Evolutionary conservation across 495 filamentous ascomycete genomes (phyloP).

Genomic region (Aspergillus affinis): DNA sequence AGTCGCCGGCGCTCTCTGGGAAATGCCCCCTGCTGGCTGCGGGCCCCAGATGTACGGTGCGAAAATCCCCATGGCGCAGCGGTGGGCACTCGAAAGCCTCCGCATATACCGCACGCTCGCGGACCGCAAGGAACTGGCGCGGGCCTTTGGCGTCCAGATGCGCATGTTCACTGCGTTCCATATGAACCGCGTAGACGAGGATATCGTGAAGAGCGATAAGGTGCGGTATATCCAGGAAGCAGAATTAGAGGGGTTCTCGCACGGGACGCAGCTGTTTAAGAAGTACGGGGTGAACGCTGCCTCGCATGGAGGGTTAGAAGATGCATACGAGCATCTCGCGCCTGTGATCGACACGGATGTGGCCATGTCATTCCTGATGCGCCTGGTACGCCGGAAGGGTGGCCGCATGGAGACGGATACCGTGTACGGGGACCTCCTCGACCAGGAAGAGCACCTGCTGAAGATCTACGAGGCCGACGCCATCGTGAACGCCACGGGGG

Average conservation of each 20-base stretch:
- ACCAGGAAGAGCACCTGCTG: conserved; percentile 38
- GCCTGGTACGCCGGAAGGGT: conserved; percentile 46
- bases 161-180: conserved; percentile 42
- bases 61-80: conserved; percentile 38
- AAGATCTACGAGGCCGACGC: conserved; percentile 39
- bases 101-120: conserved; percentile 39
- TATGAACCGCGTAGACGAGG: conserved; percentile 31
- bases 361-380: conserved; percentile 45
- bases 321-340: conserved; percentile 48
- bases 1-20: conserved; percentile 52
- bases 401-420: conserved; percentile 39
- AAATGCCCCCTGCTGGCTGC: conserved; percentile 49
- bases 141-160: conserved; percentile 43
- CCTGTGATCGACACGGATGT: conserved; percentile 54
- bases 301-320: conserved; percentile 39
- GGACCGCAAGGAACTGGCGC: conserved; percentile 29
- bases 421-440: conserved; percentile 39
- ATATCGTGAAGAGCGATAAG: conserved; percentile 32
- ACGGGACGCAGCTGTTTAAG: conserved; percentile 35
- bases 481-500: conserved; percentile 49
- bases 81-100: conserved; percentile 47
- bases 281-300: conserved; percentile 38
- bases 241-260: conserved; percentile 36
- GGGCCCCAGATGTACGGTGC: conserved; percentile 46
- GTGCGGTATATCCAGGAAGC: conserved; percentile 25